Evolutionary conservation across 495 filamentous ascomycete species (phyloP).

Genomic region (Margaritispora aquatica): DNA sequence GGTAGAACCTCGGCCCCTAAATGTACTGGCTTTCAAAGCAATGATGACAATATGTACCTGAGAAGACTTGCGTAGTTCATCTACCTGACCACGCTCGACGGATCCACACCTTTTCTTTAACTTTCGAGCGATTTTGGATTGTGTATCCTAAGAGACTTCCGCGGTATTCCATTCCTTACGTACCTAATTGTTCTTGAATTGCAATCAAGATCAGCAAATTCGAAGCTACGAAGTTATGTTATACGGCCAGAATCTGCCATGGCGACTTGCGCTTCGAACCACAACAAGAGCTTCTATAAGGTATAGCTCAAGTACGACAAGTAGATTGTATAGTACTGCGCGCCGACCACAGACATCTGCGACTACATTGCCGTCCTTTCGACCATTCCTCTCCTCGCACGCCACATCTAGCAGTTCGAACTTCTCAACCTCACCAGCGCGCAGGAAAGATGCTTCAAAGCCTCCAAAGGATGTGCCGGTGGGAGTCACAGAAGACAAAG

Average conservation of each 20-base stretch:
- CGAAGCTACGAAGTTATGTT: conserved; percentile 31
- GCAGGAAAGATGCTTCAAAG: conserved; percentile 22
- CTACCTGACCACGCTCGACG: neutral
- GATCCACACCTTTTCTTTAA: neutral
- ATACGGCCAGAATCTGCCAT: conserved; percentile 44
- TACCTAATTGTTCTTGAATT: neutral
- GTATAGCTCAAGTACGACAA: conserved; percentile 3
- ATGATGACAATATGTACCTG: neutral
- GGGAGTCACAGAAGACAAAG: conserved; percentile 36
- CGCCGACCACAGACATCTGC: conserved; percentile 4
- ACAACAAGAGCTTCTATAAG: conserved; percentile 13
- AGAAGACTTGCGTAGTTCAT: neutral
- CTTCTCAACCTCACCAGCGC: conserved; percentile 22
- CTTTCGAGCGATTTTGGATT: neutral
- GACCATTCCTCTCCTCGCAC: conserved; percentile 3
- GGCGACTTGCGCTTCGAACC: conserved; percentile 38
- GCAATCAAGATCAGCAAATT: neutral
- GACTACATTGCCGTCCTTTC: conserved; percentile 3
- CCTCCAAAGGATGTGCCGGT: conserved; percentile 33
- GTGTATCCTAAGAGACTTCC: neutral
- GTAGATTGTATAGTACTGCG: conserved; percentile 18
- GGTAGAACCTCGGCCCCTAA: conserved; percentile 2
- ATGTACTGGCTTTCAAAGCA: conserved; percentile 6
- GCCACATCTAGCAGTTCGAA: conserved; percentile 3
- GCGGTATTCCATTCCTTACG: neutral